Evolutionary conservation across 257 asterid genomes (phyloP).

Genomic region (Nicotiana paniculata): DNA sequence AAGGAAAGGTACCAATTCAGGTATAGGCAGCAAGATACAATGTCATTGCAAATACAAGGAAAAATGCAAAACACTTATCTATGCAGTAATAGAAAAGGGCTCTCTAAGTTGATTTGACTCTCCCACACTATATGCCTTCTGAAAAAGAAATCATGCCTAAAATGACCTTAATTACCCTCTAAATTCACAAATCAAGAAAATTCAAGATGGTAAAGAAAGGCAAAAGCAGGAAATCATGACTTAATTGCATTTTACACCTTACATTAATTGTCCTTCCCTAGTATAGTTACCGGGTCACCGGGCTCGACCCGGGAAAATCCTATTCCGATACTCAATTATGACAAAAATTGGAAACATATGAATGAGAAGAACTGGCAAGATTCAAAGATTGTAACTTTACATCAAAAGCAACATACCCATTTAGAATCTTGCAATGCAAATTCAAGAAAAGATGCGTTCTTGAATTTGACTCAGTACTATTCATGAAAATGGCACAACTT

Average conservation of each 20-base stretch:
- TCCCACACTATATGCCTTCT: neutral
- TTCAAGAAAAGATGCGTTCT: neutral
- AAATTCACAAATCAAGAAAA: conserved; percentile 2
- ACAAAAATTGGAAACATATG: neutral
- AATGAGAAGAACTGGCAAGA: neutral
- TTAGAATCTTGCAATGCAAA: neutral
- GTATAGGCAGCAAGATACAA: neutral
- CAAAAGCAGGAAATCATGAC: neutral
- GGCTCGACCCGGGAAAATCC: neutral
- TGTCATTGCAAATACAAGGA: neutral
- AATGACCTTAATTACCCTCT: neutral
- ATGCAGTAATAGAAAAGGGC: neutral
- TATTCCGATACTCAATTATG: neutral
- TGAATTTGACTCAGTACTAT: neutral
- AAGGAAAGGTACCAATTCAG: neutral
- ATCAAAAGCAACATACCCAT: neutral
- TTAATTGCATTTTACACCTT: neutral
- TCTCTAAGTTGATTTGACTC: neutral
- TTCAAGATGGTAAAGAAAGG: neutral
- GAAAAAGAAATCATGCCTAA: neutral
- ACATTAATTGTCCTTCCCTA: neutral
- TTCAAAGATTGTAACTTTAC: neutral
- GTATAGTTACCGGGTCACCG: neutral
- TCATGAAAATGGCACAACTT: neutral
- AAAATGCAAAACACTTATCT: neutral